These are phyloP conservation scores for Stromatinia cepivora DNA, from an alignment of 2,329 filamentous ascomycete genomes.

Conservation along the genomic window DNA sequence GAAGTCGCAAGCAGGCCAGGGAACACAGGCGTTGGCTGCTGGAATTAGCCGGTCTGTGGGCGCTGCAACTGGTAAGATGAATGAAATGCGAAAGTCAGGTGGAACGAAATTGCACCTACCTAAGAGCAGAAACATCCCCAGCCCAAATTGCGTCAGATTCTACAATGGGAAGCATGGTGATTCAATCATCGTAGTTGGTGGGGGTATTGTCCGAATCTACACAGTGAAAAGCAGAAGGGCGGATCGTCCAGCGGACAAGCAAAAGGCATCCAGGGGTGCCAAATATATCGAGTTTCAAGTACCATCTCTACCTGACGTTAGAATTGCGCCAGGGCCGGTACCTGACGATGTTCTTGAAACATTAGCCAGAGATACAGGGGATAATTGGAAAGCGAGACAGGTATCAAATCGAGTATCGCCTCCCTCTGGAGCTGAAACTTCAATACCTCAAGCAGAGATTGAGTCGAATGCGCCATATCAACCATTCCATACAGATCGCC, in stretches of 20 bases:
- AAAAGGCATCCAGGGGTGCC: constrained; percentile 52
- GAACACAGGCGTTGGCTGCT: constrained; percentile 70
- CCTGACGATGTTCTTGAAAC: constrained; percentile 42
- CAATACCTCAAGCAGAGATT: constrained; percentile 77
- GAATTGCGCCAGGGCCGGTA: constrained; percentile 57
- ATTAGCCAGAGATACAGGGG: constrained; percentile 35
- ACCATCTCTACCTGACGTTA: constrained; percentile 60
- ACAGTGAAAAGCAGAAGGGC: constrained; percentile 46
- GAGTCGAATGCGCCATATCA: constrained; percentile 95
- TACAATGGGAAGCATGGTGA: constrained; percentile 62
- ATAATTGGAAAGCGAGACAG: constrained; percentile 43
- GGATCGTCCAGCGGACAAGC: constrained; percentile 54
- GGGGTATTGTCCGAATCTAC: constrained; percentile 66
- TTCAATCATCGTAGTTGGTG: constrained; percentile 63
- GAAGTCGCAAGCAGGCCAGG: constrained; percentile 60
- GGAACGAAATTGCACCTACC: constrained; percentile 75
- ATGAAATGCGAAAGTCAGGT: constrained; percentile 69
- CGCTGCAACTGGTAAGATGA: constrained; percentile 67
- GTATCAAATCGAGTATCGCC: constrained; percentile 42
- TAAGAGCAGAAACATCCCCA: constrained; percentile 52
- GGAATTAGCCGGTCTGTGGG: constrained; percentile 74
- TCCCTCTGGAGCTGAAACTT: constrained; percentile 54
- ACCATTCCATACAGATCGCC: constrained; percentile 88
- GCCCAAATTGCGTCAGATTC: constrained; percentile 64
- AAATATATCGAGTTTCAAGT: constrained; percentile 60